Evolutionary conservation across 202 grass and related monocot genomes (phyloP), one percentile per base, ranked within the genome.

Genomic region (Cymbopogon flexuosus): DNA sequence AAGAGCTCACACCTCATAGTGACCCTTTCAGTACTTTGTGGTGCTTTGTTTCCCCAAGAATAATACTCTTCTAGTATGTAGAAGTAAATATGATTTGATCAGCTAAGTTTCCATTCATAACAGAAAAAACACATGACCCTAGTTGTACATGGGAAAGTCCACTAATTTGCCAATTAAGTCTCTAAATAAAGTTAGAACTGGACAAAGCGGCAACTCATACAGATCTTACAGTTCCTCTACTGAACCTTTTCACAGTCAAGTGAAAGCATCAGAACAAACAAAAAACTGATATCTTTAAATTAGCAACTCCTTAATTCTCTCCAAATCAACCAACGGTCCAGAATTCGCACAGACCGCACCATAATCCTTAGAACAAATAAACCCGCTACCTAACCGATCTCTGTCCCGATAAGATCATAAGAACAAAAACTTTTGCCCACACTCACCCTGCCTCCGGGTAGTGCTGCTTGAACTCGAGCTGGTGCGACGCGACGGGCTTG

Each of bases 391-490:
- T 9, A 57, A 31, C 6, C 19, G 7, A 72, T 22, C 12, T 8
- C 13, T 31, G 2, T 3, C 23, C 67, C 30, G 36, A 37, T 0
- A 37, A 37, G 6, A 37, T 7, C 39, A 41, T 7, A 39, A 14
- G 45, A 16, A 14, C 23, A 47, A 73, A 5, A 65, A n/a, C n/a
- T n/a, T n/a, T n/a, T n/a, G 30, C 40, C 18, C 23, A n/a, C n/a
- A 19, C 59, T 75, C 61, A 98, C 96, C 96, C 96, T 0, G 96
- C 90, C 61, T 93, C 84, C 33, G 95, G 95, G 81, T 95, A 98
- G 88, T 88, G 90, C 76, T 98, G 95, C 62, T 79, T 94, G 90
- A 98, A 98, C 86, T 98, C 90, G 47, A 98, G 88, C 78, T 98
- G 95, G 80, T 98, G 95, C 8, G 92, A 98, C 0, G 87, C 90